Evolutionary conservation across 2,329 filamentous ascomycete genomes (phyloP).

Genomic region (Pseudomassariella vexata): DNA sequence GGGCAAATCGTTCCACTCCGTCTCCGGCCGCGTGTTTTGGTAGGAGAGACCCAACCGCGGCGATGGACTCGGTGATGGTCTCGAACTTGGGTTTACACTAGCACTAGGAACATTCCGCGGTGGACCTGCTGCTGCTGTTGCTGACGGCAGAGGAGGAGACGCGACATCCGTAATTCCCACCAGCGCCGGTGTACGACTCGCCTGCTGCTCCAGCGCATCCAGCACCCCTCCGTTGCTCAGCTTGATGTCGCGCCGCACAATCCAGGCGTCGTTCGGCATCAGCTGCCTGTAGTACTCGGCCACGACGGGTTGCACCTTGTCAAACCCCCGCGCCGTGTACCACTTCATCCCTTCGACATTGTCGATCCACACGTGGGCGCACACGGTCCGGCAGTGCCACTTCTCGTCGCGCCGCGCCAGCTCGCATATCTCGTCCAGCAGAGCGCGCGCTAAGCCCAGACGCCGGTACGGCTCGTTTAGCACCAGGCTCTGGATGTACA

Average conservation of each 20-base stretch:
- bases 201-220: constrained; percentile 1
- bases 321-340: constrained; percentile 56
- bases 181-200: constrained; percentile 1
- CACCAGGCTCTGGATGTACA: constrained; percentile 61
- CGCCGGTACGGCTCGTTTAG: constrained; percentile 58
- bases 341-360: constrained; percentile 58
- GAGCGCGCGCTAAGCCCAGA: constrained; percentile 52
- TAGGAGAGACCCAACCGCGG: constrained; percentile 39
- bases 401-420: constrained; percentile 29
- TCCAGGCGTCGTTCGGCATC: constrained; percentile 55
- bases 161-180: constrained; percentile 6
- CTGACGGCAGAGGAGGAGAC: constrained; percentile 6
- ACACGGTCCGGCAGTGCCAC: constrained; percentile 39
- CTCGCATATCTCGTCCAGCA: constrained; percentile 46
- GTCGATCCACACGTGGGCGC: constrained; percentile 64
- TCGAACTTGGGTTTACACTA: constrained; percentile 10
- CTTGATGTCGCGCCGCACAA: constrained; percentile 43
- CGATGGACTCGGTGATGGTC: constrained; percentile 13
- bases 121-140: constrained; percentile 5
- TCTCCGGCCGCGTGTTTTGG: constrained; percentile 53
- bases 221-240: constrained; percentile 17
- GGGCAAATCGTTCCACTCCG: constrained; percentile 62
- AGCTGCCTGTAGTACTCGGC: constrained; percentile 58
- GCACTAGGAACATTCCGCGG: too few relatives aligned
- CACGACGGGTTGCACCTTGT: constrained; percentile 35